Conservation (phyloP, 768 basidiomycete species). For the Suillus hirtellus region DNA sequence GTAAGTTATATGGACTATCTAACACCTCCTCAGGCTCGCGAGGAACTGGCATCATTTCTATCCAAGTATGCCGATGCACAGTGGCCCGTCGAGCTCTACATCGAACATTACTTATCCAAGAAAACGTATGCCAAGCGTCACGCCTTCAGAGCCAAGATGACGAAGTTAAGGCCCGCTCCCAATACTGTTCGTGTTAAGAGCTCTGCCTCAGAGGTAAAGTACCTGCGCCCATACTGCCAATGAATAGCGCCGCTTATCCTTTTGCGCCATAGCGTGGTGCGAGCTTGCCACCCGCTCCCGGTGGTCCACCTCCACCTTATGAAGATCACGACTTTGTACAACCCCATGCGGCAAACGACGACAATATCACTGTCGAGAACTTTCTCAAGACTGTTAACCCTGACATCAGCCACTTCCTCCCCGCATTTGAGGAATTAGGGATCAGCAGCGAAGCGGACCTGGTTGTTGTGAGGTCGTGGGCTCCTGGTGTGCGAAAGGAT, state of each 20-base stretch:
- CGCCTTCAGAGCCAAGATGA: neutral
- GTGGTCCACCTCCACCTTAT: neutral
- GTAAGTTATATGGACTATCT: neutral
- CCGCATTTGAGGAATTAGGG: neutral
- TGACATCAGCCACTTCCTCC: neutral
- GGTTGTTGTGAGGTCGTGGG: neutral
- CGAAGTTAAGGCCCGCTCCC: neutral
- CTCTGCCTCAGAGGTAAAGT: conserved; percentile 1
- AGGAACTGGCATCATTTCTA: neutral
- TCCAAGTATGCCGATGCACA: conserved; percentile 1
- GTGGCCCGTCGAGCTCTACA: conserved; percentile 7
- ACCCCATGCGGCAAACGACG: no score
- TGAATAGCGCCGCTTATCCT: neutral
- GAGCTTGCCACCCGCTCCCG: neutral
- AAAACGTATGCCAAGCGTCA: neutral
- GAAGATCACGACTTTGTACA: neutral
- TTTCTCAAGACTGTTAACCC: neutral
- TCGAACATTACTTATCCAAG: neutral
- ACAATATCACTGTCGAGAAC: neutral
- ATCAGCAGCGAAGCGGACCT: neutral
- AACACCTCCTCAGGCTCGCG: conserved; percentile 1
- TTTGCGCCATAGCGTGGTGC: neutral
- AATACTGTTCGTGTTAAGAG: neutral
- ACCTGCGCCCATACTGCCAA: no score
- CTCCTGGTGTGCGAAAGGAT: neutral